A percentile compares a stretch with the other conserved stretches of the same genome.
phyloP scores from a whole-genome alignment of 2,329 filamentous ascomycete genomes.

The Colletotrichum theobromicola region DNA sequence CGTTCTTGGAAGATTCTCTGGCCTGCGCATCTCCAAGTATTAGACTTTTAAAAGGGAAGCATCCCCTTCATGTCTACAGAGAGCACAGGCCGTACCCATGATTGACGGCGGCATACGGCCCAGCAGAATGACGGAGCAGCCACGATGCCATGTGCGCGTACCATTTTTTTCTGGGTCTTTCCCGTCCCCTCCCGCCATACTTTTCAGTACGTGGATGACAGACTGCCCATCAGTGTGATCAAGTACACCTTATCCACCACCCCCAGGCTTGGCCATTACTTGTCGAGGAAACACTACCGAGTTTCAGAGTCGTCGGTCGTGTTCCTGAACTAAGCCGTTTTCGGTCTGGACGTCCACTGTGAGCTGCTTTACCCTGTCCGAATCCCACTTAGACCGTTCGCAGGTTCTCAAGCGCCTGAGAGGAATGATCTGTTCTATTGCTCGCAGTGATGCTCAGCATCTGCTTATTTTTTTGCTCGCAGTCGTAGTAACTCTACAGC shows the following conservation, averaged over 20 bases:
- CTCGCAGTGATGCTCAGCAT: not conserved
- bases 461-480: not conserved
- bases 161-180: slow-evolving; percentile 5
- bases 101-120: not conserved
- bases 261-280: slow-evolving; percentile 11
- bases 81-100: not conserved
- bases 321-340: slow-evolving; percentile 19
- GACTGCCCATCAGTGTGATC: not conserved
- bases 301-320: slow-evolving; percentile 21
- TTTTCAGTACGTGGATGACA: not conserved
- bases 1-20: not conserved
- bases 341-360: not conserved
- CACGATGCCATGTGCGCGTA: slow-evolving; percentile 15
- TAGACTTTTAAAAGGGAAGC: not conserved
- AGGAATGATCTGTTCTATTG: not conserved
- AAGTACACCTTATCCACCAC: not conserved
- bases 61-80: not conserved
- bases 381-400: not conserved
- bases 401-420: not conserved
- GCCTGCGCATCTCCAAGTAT: not conserved
- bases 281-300: slow-evolving; percentile 21
- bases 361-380: not conserved
- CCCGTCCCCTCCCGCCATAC: not conserved
- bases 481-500: not conserved
- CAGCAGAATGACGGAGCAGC: not conserved